Evolutionary conservation across 2,329 filamentous ascomycete genomes (phyloP), one percentile per base, ranked within the genome.

Genomic region (Exophiala sp.): DNA sequence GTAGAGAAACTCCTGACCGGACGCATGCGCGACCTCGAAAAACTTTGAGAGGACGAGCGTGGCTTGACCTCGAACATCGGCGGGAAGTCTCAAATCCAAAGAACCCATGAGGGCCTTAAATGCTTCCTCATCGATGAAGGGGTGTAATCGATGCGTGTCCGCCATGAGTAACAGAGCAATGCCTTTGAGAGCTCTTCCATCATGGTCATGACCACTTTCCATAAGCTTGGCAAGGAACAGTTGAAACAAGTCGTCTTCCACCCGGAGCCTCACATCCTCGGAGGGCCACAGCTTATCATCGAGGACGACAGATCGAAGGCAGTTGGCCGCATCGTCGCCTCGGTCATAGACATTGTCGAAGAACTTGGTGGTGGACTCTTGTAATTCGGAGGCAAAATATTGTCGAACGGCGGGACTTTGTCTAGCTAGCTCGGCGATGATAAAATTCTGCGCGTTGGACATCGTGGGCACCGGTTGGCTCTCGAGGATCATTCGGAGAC

Each of bases 171-270:
- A 67, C 42, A 79, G 73, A 4, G 79, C 76, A 34, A 83, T 76
- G 39, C 76, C 76, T 61, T 79, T 78, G 66, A 83, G 74, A 3
- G 79, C 76, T 40, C 78, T 73, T 38, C 79, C 79, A 30, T 80
- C 78, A 52, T 79, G 67, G 49, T 95, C 88, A 61, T 90, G 81
- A 46, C 88, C 89, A 38, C 88, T 88, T 65, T 94, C 88, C 83
- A 96, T 94, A 60, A 96, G 74, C 62, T 86, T 85, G 19, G 90
- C 90, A 58, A 96, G 81, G 59, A 91, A 82, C 50, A 95, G 79
- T 62, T 71, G 70, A 51, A 75, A 74, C 3, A 75, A 65, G 55
- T 74, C 72, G 48, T 66, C 66, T 57, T 74, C 70, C 56, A 70
- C 73, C 45, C 70, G 68, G 13, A 65, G 61, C 37, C 71, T 66